phyloP scores from a whole-genome alignment of 768 basidiomycete species.

The Chalciporus piperatus region DNA sequence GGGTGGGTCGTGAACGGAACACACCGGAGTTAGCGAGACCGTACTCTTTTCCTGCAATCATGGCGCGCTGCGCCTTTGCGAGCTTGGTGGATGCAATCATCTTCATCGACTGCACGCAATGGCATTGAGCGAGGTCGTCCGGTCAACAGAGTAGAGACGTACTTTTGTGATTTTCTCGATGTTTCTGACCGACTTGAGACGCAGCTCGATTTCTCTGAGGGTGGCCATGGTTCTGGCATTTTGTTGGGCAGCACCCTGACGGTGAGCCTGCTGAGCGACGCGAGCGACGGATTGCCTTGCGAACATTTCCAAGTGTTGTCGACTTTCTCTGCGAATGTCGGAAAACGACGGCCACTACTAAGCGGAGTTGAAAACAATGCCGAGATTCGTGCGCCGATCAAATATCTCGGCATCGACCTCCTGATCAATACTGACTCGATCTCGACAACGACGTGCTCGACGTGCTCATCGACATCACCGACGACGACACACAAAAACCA shows the following conservation, averaged over 20 bases:
- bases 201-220: constrained; percentile 93
- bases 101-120: constrained; percentile 79
- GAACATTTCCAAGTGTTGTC: constrained; percentile 38
- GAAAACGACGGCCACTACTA: constrained; percentile 40
- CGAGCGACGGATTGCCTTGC: constrained; percentile 47
- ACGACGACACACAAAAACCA: constrained; percentile 23
- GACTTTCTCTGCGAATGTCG: constrained; percentile 14
- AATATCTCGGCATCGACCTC: constrained; percentile 26
- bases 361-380: constrained; percentile 22
- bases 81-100: constrained; percentile 99
- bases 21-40: constrained; percentile 87
- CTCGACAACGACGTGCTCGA: constrained; percentile 5
- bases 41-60: constrained; percentile 88
- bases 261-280: constrained; percentile 36
- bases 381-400: constrained; percentile 21
- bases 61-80: constrained; percentile 90
- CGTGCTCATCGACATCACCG: constrained; percentile 18
- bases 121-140: constrained; percentile 3
- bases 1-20: constrained; percentile 9
- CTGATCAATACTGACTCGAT: constrained; percentile 8
- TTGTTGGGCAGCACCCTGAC: constrained; percentile 39
- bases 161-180: constrained; percentile 99
- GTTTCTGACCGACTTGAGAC: constrained; percentile 94
- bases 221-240: constrained; percentile 91
- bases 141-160: constrained; percentile 20